Evolutionary conservation across 2,329 filamentous ascomycete genomes (phyloP).

Genomic region (Didymella glomerata): DNA sequence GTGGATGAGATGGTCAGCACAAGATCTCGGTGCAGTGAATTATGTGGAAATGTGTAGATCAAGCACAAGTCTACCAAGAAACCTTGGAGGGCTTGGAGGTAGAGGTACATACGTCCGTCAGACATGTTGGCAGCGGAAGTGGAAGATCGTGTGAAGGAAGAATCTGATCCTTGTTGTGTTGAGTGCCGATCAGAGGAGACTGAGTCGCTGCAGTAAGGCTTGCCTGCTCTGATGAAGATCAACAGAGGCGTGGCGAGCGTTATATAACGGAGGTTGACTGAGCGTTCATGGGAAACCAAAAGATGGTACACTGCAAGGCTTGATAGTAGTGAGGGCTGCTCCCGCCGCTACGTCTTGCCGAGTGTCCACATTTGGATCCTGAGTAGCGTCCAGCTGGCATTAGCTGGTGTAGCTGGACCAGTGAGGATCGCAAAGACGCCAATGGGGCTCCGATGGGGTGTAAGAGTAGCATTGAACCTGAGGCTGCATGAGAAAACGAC

Average conservation of each 20-base stretch:
- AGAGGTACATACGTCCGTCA: conserved; percentile 62
- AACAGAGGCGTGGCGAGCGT: conserved; percentile 46
- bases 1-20: conserved; percentile 25
- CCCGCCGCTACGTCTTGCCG: conserved; percentile 50
- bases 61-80: neutral
- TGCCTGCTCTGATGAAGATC: conserved; percentile 31
- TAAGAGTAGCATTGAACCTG: conserved; percentile 42
- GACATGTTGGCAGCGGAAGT: conserved; percentile 43
- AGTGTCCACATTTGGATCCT: conserved; percentile 48
- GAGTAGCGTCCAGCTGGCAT: conserved; percentile 50
- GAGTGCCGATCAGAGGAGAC: conserved; percentile 7
- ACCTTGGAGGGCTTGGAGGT: conserved; percentile 6
- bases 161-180: conserved; percentile 10
- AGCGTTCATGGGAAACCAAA: conserved; percentile 36
- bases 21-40: neutral
- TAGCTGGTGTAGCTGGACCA: conserved; percentile 35
- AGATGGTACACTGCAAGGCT: conserved; percentile 41
- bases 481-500: conserved; percentile 27
- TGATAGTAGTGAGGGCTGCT: conserved; percentile 45
- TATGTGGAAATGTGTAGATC: neutral
- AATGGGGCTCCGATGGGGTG: conserved; percentile 40
- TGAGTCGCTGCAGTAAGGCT: conserved; percentile 18
- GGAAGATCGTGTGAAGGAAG: conserved; percentile 6
- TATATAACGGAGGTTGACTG: conserved; percentile 45
- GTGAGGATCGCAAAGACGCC: conserved; percentile 46